Evolutionary conservation across 1,284 basidiomycete species (phyloP).

Genomic region (Leccinum fuscescens): DNA sequence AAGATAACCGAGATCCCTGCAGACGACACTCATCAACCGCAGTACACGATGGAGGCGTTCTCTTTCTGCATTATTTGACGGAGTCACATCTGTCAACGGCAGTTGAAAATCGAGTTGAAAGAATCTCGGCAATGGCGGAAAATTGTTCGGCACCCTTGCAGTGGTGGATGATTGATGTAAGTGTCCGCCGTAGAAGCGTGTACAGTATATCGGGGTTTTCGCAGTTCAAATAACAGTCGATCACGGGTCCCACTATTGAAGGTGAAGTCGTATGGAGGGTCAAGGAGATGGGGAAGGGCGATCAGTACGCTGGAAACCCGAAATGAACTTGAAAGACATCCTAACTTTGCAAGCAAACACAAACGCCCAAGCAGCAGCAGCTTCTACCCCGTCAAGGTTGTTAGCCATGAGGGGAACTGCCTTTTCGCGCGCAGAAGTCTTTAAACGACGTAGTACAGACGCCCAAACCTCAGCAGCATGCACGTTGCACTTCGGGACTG

Average conservation of each 20-base stretch:
- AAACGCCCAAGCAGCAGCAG: slow-evolving; percentile 65
- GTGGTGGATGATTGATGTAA: slow-evolving; percentile 82
- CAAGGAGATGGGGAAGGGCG: slow-evolving; percentile 48
- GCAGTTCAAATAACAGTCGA: slow-evolving; percentile 50
- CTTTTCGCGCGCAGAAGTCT: slow-evolving; percentile 48
- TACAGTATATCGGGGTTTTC: slow-evolving; percentile 46
- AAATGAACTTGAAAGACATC: slow-evolving; percentile 5
- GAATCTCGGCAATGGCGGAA: slow-evolving; percentile 52
- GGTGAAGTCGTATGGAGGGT: slow-evolving; percentile 76
- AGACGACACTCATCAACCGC: slow-evolving; percentile 50
- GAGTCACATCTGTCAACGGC: slow-evolving; percentile 10
- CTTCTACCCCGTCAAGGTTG: slow-evolving; percentile 48
- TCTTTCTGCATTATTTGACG: slow-evolving; percentile 16
- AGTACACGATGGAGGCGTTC: slow-evolving; percentile 41
- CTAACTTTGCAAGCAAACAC: slow-evolving; percentile 72
- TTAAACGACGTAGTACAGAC: slow-evolving; percentile 60
- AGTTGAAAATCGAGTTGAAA: slow-evolving; percentile 39
- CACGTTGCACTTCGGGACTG: slow-evolving; percentile 64
- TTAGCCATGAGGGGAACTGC: slow-evolving; percentile 50
- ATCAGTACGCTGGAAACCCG: slow-evolving; percentile 3
- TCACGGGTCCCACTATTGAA: slow-evolving; percentile 57
- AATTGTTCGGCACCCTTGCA: slow-evolving; percentile 68
- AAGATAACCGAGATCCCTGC: slow-evolving; percentile 57
- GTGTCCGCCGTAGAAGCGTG: slow-evolving; percentile 62
- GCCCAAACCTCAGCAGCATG: slow-evolving; percentile 79